Evolutionary conservation across 1,284 basidiomycete species (phyloP), one percentile per base, ranked within the genome.

Genomic region (Neolentinus lepideus): DNA sequence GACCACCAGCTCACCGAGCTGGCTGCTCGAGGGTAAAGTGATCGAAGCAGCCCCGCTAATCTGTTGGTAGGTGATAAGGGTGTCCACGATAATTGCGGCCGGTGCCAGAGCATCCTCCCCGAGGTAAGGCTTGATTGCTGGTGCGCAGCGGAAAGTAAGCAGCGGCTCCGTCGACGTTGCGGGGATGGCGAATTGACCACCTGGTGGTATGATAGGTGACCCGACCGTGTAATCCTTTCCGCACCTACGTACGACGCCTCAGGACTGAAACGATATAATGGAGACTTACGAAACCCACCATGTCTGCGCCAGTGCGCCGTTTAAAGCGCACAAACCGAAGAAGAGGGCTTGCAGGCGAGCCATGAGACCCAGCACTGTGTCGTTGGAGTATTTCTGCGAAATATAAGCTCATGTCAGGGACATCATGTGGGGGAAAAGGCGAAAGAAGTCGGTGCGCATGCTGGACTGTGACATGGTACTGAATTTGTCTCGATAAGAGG

Each of bases 91-190:
- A 58, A 90, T 69, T 9, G 67, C 62, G 8, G 69, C 66, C 0
- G 74, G 66, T 14, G 69, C 67, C 0, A 70, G 64, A 2, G 67
- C 67, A 57, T 85, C 82, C 52, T 75, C 74, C 2, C 78, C 74
- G 2, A 90, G 76, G 66, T 86, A 90, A 1, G 88, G 88, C 33
- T 80, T 76, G 54, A 88, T 78, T 1, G 76, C 80, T 16, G 84
- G 86, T 1, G 78, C 75, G 63, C 88, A 90, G 54, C 84, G 79
- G 55, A 90, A 74, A 0, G 84, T 80, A 11, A 90, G 71, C 2
- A 88, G 75, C n/a, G 84, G 79, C 1, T 65, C 67, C 0, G 66
- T 58, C 0, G 81, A 83, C 0, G 67, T 65, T 0, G 67, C 66
- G 1, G 84, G 80, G 1, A 76, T 62, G 2, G 79, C 74, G 61